phyloP scores from a whole-genome alignment of 1,139 yeast genomes.

The Debaryomycetaceae sp. region DNA sequence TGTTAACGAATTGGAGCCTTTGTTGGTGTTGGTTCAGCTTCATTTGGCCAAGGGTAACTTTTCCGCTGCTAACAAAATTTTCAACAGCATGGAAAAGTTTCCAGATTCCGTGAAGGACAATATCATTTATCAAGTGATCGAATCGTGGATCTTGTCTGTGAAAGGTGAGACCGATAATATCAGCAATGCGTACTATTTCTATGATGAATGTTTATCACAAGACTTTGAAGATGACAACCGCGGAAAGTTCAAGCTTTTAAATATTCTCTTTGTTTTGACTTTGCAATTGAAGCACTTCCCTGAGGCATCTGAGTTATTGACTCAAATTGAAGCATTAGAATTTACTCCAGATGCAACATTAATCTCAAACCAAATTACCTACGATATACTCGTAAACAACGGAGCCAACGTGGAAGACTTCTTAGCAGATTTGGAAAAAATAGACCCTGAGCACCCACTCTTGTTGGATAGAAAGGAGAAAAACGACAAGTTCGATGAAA shows the following conservation, averaged over 20 bases:
- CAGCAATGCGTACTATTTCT: conserved; percentile 65
- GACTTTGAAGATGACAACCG: conserved; percentile 37
- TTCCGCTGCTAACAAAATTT: conserved; percentile 33
- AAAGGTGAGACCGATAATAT: conserved; percentile 56
- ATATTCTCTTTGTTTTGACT: conserved; percentile 38
- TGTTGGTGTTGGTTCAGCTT: conserved; percentile 41
- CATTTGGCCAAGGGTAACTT: conserved; percentile 39
- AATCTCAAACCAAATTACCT: conserved; percentile 56
- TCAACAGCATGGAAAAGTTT: conserved; percentile 37
- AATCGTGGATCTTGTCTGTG: conserved; percentile 58
- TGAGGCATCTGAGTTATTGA: conserved; percentile 45
- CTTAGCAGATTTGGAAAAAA: conserved; percentile 34
- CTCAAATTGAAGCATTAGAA: conserved; percentile 38
- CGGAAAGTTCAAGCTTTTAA: conserved; percentile 36
- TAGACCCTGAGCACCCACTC: conserved; percentile 49
- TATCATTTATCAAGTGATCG: conserved; percentile 64
- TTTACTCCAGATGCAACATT: conserved; percentile 45
- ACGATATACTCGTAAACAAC: conserved; percentile 46
- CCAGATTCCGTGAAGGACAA: conserved; percentile 55
- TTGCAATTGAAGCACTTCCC: conserved; percentile 45
- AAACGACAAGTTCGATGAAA: conserved; percentile 50
- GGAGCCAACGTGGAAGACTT: conserved; percentile 41
- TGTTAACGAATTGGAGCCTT: conserved; percentile 41
- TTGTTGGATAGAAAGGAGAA: conserved; percentile 52
- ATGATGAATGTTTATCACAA: conserved; percentile 62